Evolutionary conservation across 495 filamentous ascomycete species (phyloP), one percentile per base, ranked within the genome.

Genomic region (Tuber calosporum): DNA sequence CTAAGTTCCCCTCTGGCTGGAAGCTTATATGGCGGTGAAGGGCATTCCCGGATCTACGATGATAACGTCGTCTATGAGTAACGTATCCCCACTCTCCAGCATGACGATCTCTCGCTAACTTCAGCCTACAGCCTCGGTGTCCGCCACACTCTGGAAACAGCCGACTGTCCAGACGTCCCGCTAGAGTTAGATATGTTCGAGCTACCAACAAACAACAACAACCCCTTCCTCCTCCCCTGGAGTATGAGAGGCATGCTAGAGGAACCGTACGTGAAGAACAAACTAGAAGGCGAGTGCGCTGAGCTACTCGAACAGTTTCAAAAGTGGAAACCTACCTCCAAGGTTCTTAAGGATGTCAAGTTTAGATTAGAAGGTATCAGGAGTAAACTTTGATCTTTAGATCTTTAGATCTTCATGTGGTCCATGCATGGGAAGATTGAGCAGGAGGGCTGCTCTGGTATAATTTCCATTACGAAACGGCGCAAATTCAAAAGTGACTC

Each of bases 341-440:
- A 98, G 84, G 90, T 90, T 42, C 83, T 99, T 71, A 97, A 93
- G 83, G 95, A 99, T 85, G 95, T 99, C 43, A 97, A 95, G 81
- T 99, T 96, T 82, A 87, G 95, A 77, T 84, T 99, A 58, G 95
- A 99, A 85, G 94, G 91, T 11, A 94, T 99, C 22, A 73, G 79
- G 53, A 81, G 79, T 69, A 81, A 80, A 53, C 58, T 81, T 36
- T 81, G 58, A 76, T 15, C 53, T 62, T 62, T 62, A 34, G 58
- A 76, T 15, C 53, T 62, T 62, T 62, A 34, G 53, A 62, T 62
- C 30, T 62, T 62, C 13, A 30, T 34, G 26, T 34, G 53, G 53
- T 19, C 26, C 53, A 53, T 30, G 53, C 53, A 17, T 34, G 53
- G 30, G 4, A 19, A 34, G 53, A 62, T 62, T 34, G 53, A 19